phyloP scores from a whole-genome alignment of 768 basidiomycete species.

The Bullera alba region DNA sequence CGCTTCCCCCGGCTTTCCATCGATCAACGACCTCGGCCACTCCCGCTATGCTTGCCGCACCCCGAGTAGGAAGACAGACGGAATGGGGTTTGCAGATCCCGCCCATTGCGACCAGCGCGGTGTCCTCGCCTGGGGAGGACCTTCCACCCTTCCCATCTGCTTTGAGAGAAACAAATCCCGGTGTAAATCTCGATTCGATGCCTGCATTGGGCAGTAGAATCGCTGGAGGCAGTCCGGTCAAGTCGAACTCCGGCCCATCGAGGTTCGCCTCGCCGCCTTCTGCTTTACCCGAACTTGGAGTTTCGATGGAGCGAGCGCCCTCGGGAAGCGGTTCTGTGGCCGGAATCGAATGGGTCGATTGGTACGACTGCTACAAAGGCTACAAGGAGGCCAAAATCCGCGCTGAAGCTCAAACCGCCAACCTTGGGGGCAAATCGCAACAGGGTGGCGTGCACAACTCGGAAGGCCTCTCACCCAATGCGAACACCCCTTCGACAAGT shows the following conservation, averaged over 20 bases:
- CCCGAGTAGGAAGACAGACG: slow-evolving; percentile 15
- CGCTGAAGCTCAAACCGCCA: slow-evolving; percentile 30
- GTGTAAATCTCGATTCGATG: neutral
- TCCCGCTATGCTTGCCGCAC: slow-evolving; percentile 32
- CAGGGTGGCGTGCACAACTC: neutral
- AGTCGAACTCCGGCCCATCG: slow-evolving; percentile 17
- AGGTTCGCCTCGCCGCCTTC: slow-evolving; percentile 3
- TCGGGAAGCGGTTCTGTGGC: slow-evolving; percentile 28
- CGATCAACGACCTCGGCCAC: slow-evolving; percentile 31
- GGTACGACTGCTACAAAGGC: slow-evolving; percentile 49
- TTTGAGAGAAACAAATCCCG: neutral
- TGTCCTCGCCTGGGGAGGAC: slow-evolving; percentile 29
- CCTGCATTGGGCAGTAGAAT: neutral
- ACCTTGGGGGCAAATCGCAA: neutral
- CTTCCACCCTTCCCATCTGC: slow-evolving; percentile 18
- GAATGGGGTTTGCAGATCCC: slow-evolving; percentile 14
- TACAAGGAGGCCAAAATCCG: slow-evolving; percentile 48
- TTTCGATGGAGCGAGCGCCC: slow-evolving; percentile 16
- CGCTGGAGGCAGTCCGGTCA: neutral
- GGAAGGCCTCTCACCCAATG: neutral
- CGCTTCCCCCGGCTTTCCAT: slow-evolving; percentile 28
- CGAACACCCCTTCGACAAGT: neutral
- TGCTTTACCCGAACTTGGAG: neutral
- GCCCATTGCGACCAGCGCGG: slow-evolving; percentile 8
- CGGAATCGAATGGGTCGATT: slow-evolving; percentile 50